Base-by-base conservation (phyloP, 352 stramenopile species). In the Lagenidium giganteum region DNA sequence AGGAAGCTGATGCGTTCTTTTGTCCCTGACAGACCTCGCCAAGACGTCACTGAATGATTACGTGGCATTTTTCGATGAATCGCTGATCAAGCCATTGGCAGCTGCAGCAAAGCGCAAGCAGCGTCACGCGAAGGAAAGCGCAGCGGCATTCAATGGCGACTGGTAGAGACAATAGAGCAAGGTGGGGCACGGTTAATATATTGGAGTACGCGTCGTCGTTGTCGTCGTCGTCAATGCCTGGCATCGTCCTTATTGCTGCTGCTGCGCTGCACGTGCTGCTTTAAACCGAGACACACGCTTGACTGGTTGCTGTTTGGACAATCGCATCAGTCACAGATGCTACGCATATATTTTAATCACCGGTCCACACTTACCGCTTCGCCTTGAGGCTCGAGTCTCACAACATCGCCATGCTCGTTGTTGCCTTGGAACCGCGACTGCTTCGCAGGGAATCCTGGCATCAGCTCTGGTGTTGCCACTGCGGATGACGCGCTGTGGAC, bases 201-300 rank as follows among this genome's bases (percentile, higher is more conserved):
- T 56, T 63, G 43, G 22, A 14, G 32, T 49, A n/a, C n/a, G n/a
- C n/a, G n/a, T n/a, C n/a, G n/a, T n/a, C n/a, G n/a, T n/a, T n/a
- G n/a, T n/a, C n/a, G n/a, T n/a, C n/a, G n/a, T n/a, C n/a, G n/a
- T n/a, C n/a, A n/a, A n/a, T n/a, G n/a, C n/a, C n/a, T n/a, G n/a
- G n/a, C n/a, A n/a, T n/a, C n/a, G n/a, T n/a, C n/a, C 3, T 20
- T 38, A 47, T 42, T 51, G 34, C 26, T 51, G 44, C 3, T 38
- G 16, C 8, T 25, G 24, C 5, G 42, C 46, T 39, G 46, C 30
- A n/a, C 78, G 65, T 7, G 80, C 60, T 3, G 73, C 76, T 72
- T 83, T 82, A 42, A 94, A 94, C 24, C 82, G 72, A 8, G 82
- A 94, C 1, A 94, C 82, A 24, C 82, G 77, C 52, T 91, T 84